Evolutionary conservation across 148 eudicot genomes (phyloP), one percentile per base, ranked within the genome.

Genomic region (Gaultheria prostrata): DNA sequence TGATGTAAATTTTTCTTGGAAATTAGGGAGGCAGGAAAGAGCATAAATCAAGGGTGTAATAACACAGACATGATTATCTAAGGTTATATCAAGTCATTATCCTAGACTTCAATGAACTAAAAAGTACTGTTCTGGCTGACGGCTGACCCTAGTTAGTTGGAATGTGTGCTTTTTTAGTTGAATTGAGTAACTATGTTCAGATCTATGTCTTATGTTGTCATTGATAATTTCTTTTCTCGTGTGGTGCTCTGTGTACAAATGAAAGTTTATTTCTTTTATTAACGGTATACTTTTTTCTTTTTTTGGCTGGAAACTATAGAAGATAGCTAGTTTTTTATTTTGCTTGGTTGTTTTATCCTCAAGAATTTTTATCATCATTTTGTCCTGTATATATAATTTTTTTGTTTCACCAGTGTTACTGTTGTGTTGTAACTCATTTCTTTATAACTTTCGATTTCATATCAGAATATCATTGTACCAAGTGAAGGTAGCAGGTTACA

Each of bases 401-500:
- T 3, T 65, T 48, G 6, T 12, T 63, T 65, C 13, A 78, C 2
- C 30, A 17, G 13, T 13, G 50, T 65, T 63, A 43, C 65, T 24
- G 43, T 11, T 53, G 1, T 24, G 43, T 11, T 53, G 1, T 80
- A 65, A 8, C 4, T 57, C 11, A 15, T 79, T 24, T 63, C 4
- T 79, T 77, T 45, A 59, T 53, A 45, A 5, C 20, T 84, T 59
- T 45, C 65, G 10, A 69, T 86, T 80, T 73, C 8, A 67, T 83
- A 14, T 26, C 87, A 96, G 99, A 88, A 72, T 83, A 88, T 94
- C 53, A 86, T 94, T 79, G 81, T 90, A 57, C 99, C 98, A n/a
- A 82, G 88, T 74, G 91, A 96, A 87, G 97, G 88, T 80, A 85
- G 86, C 81, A 89, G 83, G 89, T 84, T 96, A 63, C 91, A 84